Evolutionary conservation across 1,284 basidiomycete species (phyloP).

Genomic region (Neolentinus lepideus): DNA sequence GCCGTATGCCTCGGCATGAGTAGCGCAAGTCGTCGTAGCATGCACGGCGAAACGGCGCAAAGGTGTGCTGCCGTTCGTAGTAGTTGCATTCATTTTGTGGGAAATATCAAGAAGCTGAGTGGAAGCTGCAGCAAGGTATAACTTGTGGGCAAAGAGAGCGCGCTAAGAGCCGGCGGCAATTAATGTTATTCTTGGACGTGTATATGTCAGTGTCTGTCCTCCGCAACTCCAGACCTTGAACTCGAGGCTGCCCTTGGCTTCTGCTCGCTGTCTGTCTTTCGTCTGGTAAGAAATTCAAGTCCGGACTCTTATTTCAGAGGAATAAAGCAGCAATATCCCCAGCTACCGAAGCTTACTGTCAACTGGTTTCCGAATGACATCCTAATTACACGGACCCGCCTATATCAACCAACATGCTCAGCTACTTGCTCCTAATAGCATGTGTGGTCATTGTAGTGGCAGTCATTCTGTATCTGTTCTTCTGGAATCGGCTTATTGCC

Average conservation of each 20-base stretch:
- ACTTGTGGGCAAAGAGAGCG: too few relatives aligned
- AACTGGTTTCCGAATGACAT: too few relatives aligned
- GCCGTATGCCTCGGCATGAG: conserved; percentile 68
- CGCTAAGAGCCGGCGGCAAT: too few relatives aligned
- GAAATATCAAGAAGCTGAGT: too few relatives aligned
- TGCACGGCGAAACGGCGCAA: conserved; percentile 56
- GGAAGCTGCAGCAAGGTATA: too few relatives aligned
- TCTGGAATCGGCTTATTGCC: conserved; percentile 81
- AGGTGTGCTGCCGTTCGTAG: conserved; percentile 26
- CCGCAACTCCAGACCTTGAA: background rate
- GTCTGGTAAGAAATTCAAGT: too few relatives aligned
- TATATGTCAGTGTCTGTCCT: background rate
- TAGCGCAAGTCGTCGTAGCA: conserved; percentile 62
- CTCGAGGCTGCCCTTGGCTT: too few relatives aligned
- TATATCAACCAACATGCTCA: conserved; percentile 37
- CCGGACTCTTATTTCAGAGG: too few relatives aligned
- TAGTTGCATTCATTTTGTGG: conserved; percentile 6
- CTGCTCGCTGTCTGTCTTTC: too few relatives aligned
- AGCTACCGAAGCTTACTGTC: background rate
- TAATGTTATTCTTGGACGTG: background rate
- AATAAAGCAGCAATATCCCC: background rate
- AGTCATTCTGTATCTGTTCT: conserved; percentile 79
- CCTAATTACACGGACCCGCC: too few relatives aligned
- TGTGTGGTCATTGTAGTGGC: conserved; percentile 67
- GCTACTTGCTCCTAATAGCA: conserved; percentile 58